Percentiles rank a stretch among this genome's conserved stretches.
Conservation (phyloP, 2,329 filamentous ascomycete genomes). For the Ascochyta lentis region DNA sequence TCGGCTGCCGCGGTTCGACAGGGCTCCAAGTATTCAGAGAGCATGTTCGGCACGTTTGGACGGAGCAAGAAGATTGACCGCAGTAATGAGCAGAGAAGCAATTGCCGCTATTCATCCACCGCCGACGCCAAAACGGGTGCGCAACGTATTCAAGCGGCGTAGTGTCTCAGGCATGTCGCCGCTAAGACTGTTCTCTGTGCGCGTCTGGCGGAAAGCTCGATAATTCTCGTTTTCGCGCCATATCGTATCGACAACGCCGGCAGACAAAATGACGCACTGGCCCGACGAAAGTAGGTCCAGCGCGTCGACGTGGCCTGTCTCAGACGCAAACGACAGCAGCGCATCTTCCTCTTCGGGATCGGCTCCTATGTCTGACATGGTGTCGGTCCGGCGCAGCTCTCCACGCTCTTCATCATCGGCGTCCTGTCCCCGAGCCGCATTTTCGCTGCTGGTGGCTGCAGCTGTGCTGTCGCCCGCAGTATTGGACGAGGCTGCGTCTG, state of each 20-base stretch:
- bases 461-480: constrained; percentile 12
- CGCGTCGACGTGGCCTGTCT: constrained; percentile 34
- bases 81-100: background rate
- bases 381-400: constrained; percentile 52
- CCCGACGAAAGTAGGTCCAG: constrained; percentile 57
- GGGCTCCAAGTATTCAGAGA: background rate
- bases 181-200: constrained; percentile 32
- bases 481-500: constrained; percentile 18
- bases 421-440: constrained; percentile 54
- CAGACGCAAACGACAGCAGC: constrained; percentile 39
- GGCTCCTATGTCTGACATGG: constrained; percentile 47
- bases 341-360: constrained; percentile 48
- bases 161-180: constrained; percentile 43
- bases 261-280: constrained; percentile 55
- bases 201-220: constrained; percentile 41
- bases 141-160: constrained; percentile 43
- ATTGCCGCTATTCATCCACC: constrained; percentile 33
- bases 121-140: constrained; percentile 43
- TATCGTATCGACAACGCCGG: constrained; percentile 51
- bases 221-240: constrained; percentile 52
- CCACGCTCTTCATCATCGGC: constrained; percentile 67
- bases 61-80: background rate
- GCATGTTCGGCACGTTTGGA: background rate
- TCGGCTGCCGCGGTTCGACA: constrained; percentile 1
- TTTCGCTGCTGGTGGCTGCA: constrained; percentile 10